These are phyloP conservation scores for Collybia sordida DNA, from an alignment of 768 basidiomycete species.

Conservation along the genomic window DNA sequence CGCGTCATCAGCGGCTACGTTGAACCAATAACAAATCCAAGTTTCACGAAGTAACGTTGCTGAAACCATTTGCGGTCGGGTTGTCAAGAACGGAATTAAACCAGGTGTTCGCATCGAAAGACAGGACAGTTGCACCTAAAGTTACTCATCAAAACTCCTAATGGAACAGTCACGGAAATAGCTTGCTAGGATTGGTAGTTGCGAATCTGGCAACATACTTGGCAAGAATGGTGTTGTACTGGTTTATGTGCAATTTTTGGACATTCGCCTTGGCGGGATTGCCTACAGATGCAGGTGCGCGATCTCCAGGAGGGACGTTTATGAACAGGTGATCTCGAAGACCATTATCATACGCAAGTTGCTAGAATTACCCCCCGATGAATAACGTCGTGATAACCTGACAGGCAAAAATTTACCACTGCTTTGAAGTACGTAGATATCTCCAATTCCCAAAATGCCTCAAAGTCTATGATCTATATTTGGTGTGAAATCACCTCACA, in stretches of 20 bases:
- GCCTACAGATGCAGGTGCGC: conserved; percentile 38
- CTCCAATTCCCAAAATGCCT: conserved; percentile 48
- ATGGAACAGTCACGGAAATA: too few species aligned
- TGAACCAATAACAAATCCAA: background rate
- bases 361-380: conserved; percentile 24
- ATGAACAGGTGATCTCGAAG: conserved; percentile 50
- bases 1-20: background rate
- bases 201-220: conserved; percentile 34
- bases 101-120: conserved; percentile 52
- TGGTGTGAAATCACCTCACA: too few species aligned
- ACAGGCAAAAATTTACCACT: conserved; percentile 30
- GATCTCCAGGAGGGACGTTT: conserved; percentile 56
- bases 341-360: conserved; percentile 37
- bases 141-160: too few species aligned
- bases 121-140: conserved; percentile 36
- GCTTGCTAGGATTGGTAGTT: conserved; percentile 30
- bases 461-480: conserved; percentile 44
- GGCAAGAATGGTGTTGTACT: conserved; percentile 43
- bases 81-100: conserved; percentile 46
- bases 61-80: conserved; percentile 41
- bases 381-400: conserved; percentile 4
- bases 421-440: conserved; percentile 50
- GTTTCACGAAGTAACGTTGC: conserved; percentile 45
- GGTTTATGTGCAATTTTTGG: conserved; percentile 35
- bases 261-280: conserved; percentile 32